phyloP scores from a whole-genome alignment of 2,329 filamentous ascomycete species.

The Botrytis galanthina region DNA sequence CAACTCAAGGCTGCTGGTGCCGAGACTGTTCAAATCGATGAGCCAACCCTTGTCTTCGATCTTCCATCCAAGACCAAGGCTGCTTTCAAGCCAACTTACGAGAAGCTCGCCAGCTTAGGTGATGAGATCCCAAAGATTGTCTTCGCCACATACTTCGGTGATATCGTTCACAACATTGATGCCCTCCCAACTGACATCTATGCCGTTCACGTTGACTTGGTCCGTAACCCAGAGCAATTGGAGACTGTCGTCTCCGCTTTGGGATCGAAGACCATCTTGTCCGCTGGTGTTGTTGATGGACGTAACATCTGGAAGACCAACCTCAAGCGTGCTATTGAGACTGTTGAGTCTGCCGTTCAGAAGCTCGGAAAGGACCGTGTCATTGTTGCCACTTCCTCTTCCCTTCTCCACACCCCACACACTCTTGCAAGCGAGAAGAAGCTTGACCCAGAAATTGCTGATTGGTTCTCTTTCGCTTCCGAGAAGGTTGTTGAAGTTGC shows the following conservation, averaged over 20 bases:
- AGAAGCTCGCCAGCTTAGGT: slow-evolving; percentile 77
- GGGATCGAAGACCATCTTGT: slow-evolving; percentile 85
- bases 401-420: slow-evolving; percentile 97
- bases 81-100: slow-evolving; percentile 97
- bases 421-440: slow-evolving; percentile 99
- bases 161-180: slow-evolving; percentile 98
- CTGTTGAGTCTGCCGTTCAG: slow-evolving; percentile 84
- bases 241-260: slow-evolving; percentile 79
- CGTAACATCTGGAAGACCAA: slow-evolving; percentile 99
- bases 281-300: slow-evolving; percentile 94
- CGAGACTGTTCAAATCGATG: slow-evolving; percentile 96
- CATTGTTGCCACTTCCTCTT: slow-evolving; percentile 94
- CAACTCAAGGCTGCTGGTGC: slow-evolving; percentile 96
- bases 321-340: slow-evolving; percentile 92
- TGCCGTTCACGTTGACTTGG: slow-evolving; percentile 90
- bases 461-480: slow-evolving; percentile 98
- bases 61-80: slow-evolving; percentile 86
- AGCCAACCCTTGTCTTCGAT: slow-evolving; percentile 95
- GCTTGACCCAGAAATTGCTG: slow-evolving; percentile 84
- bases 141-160: slow-evolving; percentile 97
- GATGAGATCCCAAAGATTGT: slow-evolving; percentile 82
- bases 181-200: slow-evolving; percentile 76
- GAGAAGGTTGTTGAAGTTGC: slow-evolving; percentile 93
- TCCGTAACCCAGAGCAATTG: slow-evolving; percentile 97
- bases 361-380: slow-evolving; percentile 97